phyloP scores from a whole-genome alignment of 371 early-diverging fungal genomes.

The Saksenaea oblongispora region DNA sequence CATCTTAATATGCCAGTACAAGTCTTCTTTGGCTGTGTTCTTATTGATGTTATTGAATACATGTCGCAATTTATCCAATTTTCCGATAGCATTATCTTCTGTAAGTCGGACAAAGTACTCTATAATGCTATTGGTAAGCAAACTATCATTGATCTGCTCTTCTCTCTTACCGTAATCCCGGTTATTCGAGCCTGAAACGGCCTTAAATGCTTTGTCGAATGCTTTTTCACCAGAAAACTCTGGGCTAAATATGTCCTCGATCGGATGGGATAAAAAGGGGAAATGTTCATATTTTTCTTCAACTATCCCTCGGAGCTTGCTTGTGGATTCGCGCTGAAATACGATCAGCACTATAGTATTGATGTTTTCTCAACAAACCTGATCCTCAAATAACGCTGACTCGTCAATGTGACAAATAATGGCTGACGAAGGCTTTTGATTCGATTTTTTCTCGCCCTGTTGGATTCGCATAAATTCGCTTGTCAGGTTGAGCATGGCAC shows the following conservation, averaged over 20 bases:
- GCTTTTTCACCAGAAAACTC: constrained; percentile 20
- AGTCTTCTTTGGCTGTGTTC: constrained; percentile 57
- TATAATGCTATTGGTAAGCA: not conserved
- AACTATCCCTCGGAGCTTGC: constrained; percentile 34
- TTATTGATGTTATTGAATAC: constrained; percentile 45
- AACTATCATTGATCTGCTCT: not conserved
- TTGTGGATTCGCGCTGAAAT: constrained; percentile 5
- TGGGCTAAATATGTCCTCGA: constrained; percentile 34
- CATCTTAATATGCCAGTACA: constrained; percentile 63
- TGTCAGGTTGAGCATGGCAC: constrained; percentile 62
- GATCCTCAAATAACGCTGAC: constrained; percentile 53
- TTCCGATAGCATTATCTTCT: constrained; percentile 1
- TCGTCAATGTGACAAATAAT: constrained; percentile 80
- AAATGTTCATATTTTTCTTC: constrained; percentile 26
- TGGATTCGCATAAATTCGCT: constrained; percentile 57
- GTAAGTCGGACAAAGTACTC: constrained; percentile 25
- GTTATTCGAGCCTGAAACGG: constrained; percentile 21
- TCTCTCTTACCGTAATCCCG: constrained; percentile 17
- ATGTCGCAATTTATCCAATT: constrained; percentile 16
- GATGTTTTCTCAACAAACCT: constrained; percentile 12
- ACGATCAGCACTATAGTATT: not conserved
- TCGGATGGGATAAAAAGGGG: constrained; percentile 23
- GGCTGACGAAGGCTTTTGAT: constrained; percentile 53
- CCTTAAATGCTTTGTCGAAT: constrained; percentile 25
- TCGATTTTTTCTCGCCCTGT: constrained; percentile 52